Conservation (phyloP, 768 basidiomycete genomes). For the Tylopilus sp. region DNA sequence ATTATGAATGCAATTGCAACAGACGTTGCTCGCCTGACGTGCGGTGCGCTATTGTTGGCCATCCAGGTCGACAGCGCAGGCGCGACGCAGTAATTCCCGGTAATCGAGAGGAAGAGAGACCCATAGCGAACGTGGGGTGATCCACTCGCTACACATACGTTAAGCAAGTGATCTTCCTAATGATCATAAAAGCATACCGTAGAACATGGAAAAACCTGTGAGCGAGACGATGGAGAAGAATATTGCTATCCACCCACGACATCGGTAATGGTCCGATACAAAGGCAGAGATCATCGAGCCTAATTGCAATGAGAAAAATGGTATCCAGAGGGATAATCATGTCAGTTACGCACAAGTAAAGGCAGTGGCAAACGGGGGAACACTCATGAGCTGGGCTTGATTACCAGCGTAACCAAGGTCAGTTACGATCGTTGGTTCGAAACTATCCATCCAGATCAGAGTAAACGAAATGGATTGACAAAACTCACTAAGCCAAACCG, state of each 20-base stretch:
- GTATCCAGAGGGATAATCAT: not conserved
- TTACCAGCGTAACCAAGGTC: conserved; percentile 54
- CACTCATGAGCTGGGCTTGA: conserved; percentile 59
- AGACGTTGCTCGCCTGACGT: conserved; percentile 53
- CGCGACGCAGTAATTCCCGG: conserved; percentile 50
- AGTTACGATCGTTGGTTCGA: conserved; percentile 69
- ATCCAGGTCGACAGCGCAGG: conserved; percentile 57
- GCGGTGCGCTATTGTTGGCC: conserved; percentile 59
- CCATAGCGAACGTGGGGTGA: conserved; percentile 47
- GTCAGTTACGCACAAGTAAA: conserved; percentile 40
- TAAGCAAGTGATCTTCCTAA: not conserved
- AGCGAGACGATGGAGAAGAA: conserved; percentile 42
- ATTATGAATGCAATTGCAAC: conserved; percentile 56
- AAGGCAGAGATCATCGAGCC: conserved; percentile 42
- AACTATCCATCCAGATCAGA: conserved; percentile 41
- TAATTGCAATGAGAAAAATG: conserved; percentile 7
- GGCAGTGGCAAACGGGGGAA: conserved; percentile 50
- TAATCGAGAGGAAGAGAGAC: conserved; percentile 53
- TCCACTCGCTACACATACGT: conserved; percentile 14
- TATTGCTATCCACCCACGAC: conserved; percentile 46
- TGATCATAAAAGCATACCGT: conserved; percentile 35
- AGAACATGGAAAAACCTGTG: conserved; percentile 55
- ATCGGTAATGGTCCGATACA: conserved; percentile 50
- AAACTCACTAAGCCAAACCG: conserved; percentile 24
- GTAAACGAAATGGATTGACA: conserved; percentile 25